Conservation (phyloP, 768 basidiomycete genomes). For the Rhodosporidiobolus sp. region DNA sequence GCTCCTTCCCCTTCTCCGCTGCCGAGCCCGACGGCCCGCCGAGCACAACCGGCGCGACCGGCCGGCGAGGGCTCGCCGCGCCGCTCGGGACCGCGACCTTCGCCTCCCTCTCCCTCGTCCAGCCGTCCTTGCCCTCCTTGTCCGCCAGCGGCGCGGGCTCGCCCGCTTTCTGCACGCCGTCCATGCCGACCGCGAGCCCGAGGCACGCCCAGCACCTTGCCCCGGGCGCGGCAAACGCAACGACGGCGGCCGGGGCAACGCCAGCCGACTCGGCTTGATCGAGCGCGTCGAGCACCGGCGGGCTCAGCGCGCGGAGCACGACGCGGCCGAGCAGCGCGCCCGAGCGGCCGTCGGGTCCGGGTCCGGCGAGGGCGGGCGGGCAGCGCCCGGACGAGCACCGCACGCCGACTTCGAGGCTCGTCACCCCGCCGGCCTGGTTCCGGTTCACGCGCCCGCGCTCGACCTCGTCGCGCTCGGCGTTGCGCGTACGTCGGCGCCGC, state of each 20-base stretch:
- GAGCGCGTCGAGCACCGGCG: not conserved
- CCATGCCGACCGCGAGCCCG: not conserved
- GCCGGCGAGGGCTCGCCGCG: too few species aligned
- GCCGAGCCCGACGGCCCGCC: too few species aligned
- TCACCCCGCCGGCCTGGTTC: not conserved
- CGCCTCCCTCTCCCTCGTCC: not conserved
- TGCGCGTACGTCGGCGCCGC: too few species aligned
- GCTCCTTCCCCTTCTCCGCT: too few species aligned
- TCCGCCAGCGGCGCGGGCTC: not conserved
- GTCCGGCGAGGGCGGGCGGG: not conserved
- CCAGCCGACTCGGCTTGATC: not conserved
- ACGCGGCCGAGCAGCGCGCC: not conserved
- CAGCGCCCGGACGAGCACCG: not conserved
- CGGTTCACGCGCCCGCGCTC: not conserved
- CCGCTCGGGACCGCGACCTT: too few species aligned
- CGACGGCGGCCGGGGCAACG: not conserved
- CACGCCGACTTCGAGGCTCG: not conserved
- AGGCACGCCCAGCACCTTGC: not conserved
- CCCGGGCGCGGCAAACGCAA: not conserved
- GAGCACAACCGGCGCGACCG: too few species aligned
- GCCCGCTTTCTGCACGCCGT: not conserved
- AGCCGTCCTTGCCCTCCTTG: not conserved
- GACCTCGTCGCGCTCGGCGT: not conserved
- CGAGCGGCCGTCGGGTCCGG: too few species aligned
- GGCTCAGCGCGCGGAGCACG: not conserved